phyloP scores from a whole-genome alignment of 2,329 filamentous ascomycete species.

The Aspergillus clavatus region DNA sequence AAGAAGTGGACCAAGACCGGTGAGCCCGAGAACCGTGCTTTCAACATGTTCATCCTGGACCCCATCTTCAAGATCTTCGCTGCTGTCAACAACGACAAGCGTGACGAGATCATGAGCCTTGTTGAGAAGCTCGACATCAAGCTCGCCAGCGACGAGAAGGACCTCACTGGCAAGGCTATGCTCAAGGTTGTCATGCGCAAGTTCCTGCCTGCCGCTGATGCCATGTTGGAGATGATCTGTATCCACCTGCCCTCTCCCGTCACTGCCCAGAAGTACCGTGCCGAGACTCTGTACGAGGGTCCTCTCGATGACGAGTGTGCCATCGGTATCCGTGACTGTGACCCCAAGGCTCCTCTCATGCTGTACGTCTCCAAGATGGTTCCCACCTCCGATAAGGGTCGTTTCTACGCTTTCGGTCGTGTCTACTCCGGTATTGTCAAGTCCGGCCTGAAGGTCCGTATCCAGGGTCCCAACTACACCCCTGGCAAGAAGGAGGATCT shows the following conservation, averaged over 20 bases:
- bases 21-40: conserved; percentile 90
- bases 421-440: conserved; percentile 98
- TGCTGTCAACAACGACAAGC: conserved; percentile 98
- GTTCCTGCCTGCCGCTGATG: conserved; percentile 97
- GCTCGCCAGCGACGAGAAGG: conserved; percentile 78
- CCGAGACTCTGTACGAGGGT: conserved; percentile 98
- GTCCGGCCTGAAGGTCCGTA: conserved; percentile 98
- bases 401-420: conserved; percentile 99
- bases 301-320: conserved; percentile 85
- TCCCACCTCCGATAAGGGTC: conserved; percentile 97
- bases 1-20: conserved; percentile 99
- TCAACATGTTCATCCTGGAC: conserved; percentile 99
- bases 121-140: conserved; percentile 94
- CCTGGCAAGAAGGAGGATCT: conserved; percentile 99
- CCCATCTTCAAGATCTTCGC: conserved; percentile 99
- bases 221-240: conserved; percentile 99
- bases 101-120: conserved; percentile 77
- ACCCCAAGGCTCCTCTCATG: conserved; percentile 98
- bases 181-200: conserved; percentile 98
- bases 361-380: conserved; percentile 99
- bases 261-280: conserved; percentile 95
- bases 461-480: conserved; percentile 98
- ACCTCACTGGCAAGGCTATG: conserved; percentile 94
- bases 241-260: conserved; percentile 95
- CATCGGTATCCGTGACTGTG: conserved; percentile 97